A percentile compares a stretch with the other conserved stretches of the same genome.
Conservation (phyloP, 805 yeast genomes). For the Candida insectalens region DNA sequence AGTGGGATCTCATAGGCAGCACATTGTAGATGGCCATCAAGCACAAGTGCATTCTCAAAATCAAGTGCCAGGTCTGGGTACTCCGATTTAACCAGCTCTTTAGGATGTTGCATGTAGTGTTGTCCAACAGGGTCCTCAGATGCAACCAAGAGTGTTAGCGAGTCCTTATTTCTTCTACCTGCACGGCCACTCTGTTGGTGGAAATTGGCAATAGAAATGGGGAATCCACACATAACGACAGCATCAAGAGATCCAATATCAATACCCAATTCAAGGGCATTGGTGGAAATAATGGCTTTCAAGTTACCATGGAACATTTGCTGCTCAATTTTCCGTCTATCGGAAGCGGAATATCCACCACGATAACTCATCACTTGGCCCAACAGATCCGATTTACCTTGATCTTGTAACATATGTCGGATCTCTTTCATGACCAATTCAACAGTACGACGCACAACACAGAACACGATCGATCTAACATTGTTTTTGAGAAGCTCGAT, state of each 20-base stretch:
- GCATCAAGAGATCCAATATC: slow-evolving; percentile 92
- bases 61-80: slow-evolving; percentile 53
- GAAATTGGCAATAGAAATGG: slow-evolving; percentile 74
- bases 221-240: slow-evolving; percentile 89
- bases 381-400: slow-evolving; percentile 34
- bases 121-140: slow-evolving; percentile 82
- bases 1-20: slow-evolving; percentile 85
- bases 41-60: slow-evolving; percentile 48
- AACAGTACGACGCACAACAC: slow-evolving; percentile 77
- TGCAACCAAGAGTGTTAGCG: slow-evolving; percentile 77
- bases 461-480: slow-evolving; percentile 80
- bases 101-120: slow-evolving; percentile 64
- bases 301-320: slow-evolving; percentile 86
- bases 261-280: slow-evolving; percentile 91
- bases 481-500: slow-evolving; percentile 54
- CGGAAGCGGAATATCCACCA: slow-evolving; percentile 87
- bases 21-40: slow-evolving; percentile 86
- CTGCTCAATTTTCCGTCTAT: slow-evolving; percentile 77
- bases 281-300: slow-evolving; percentile 85
- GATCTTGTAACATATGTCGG: slow-evolving; percentile 38
- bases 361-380: slow-evolving; percentile 84
- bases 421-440: slow-evolving; percentile 84
- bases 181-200: slow-evolving; percentile 98
- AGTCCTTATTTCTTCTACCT: slow-evolving; percentile 80
- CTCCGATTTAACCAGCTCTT: slow-evolving; percentile 41